Evolutionary conservation across 345 rosid genomes (phyloP).

Genomic region (Salix suchowensis): DNA sequence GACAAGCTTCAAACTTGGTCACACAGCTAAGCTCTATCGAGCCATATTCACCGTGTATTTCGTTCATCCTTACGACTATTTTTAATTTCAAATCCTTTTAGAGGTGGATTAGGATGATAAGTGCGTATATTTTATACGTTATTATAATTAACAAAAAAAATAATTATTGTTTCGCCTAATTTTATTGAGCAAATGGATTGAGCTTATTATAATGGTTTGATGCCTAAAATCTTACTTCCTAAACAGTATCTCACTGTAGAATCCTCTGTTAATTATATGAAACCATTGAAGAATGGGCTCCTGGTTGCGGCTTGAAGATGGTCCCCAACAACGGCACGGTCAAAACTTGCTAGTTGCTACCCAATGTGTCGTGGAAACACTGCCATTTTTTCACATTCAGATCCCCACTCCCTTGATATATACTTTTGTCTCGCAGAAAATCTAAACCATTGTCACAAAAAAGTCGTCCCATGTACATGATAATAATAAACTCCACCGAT

Average conservation of each 20-base stretch:
- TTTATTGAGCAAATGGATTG: no score
- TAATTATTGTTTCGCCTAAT: no score
- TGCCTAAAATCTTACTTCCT: background rate
- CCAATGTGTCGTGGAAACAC: background rate
- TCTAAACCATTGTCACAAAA: background rate
- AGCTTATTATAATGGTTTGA: background rate
- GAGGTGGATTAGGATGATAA: no score
- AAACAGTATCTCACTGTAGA: background rate
- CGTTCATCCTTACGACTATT: no score
- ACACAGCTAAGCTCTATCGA: background rate
- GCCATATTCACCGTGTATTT: background rate
- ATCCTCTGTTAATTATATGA: background rate
- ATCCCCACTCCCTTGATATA: background rate
- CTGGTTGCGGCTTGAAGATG: background rate
- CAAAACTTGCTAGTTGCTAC: slow-evolving; percentile 8
- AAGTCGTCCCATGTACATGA: background rate
- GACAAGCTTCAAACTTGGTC: background rate
- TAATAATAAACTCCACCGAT: background rate
- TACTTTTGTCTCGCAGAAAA: slow-evolving; percentile 14
- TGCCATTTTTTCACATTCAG: slow-evolving; percentile 5
- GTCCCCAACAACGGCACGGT: slow-evolving; percentile 10
- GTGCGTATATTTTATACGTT: no score
- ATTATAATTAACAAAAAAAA: no score
- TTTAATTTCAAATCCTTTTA: no score
- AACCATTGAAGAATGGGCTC: background rate